Evolutionary conservation across 495 filamentous ascomycete genomes (phyloP), one percentile per base, ranked within the genome.

Genomic region (Pyronema domesticum): DNA sequence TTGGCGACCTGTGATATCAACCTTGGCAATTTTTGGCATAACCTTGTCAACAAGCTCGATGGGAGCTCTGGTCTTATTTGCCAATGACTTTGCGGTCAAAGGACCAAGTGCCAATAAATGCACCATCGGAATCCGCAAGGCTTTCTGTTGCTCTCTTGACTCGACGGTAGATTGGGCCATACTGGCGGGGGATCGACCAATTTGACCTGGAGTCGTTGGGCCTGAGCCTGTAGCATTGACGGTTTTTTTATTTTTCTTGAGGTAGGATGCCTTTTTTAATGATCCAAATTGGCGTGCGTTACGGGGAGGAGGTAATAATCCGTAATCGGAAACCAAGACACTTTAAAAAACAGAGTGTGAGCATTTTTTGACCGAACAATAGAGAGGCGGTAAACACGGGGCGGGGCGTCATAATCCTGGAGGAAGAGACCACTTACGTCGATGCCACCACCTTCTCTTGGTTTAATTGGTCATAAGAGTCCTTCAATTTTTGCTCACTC

Each of bases 51-150:
- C 67, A 42, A 79, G 66, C 43, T 79, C 76, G 23, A 72, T 58
- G 17, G 72, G 71, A 37, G 73, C 71, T 44, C 71, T 67, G 30
- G 75, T 75, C 54, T 74, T 71, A 30, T 69, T 69, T 13, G 75
- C 70, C 33, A 81, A 68, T 36, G 71, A 72, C 47, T 77, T 74
- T 57, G 69, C 64, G 3, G 77, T 77, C 11, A 75, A 73, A 34
- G 74, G 72, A 23, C 73, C 70, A 55, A 78, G 65, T 47, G 78
- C 78, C 43, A 81, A 70, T 13, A 81, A 69, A 66, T 81, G 78
- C 50, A 79, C 73, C 42, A 80, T 69, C 6, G 78, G 74, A 34
- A 57, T 56, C 18, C 63, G 63, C 15, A 66, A 55, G n/a, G 78
- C 78, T 11, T 76, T 68, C 11, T 73, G 66, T 49, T 59, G 62